Conservation (phyloP, 495 filamentous ascomycete genomes). For the Aspergillus sclerotioniger region DNA sequence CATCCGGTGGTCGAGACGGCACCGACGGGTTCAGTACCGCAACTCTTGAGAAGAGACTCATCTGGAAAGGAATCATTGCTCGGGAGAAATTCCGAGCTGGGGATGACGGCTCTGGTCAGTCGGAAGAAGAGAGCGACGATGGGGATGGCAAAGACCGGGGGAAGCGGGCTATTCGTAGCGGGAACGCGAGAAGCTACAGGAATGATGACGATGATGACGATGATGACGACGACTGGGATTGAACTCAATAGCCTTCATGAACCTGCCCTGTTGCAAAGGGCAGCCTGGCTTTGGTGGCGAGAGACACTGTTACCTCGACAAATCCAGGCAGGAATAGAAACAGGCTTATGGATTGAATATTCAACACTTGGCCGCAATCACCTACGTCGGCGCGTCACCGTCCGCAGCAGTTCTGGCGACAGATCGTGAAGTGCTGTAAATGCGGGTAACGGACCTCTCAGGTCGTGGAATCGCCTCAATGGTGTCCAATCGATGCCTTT, state of each 20-base stretch:
- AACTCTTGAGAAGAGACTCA: conserved; percentile 62
- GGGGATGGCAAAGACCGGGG: conserved; percentile 24
- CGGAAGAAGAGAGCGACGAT: conserved; percentile 35
- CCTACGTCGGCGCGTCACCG: too few relatives aligned
- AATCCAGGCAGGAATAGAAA: not conserved
- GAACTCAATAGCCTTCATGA: conserved; percentile 18
- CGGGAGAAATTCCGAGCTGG: conserved; percentile 48
- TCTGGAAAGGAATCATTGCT: conserved; percentile 58
- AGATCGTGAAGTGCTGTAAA: too few relatives aligned
- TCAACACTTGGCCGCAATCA: too few relatives aligned
- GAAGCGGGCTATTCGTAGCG: conserved; percentile 53
- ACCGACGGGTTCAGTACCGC: conserved; percentile 59
- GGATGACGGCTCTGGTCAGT: conserved; percentile 34
- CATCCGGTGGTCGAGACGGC: conserved; percentile 52
- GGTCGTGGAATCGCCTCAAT: too few relatives aligned
- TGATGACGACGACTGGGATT: conserved; percentile 69
- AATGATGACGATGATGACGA: conserved; percentile 47
- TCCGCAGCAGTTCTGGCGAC: too few relatives aligned
- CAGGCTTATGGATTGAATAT: too few relatives aligned
- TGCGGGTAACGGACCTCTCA: too few relatives aligned
- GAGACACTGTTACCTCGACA: not conserved
- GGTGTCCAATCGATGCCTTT: too few relatives aligned
- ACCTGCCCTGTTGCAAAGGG: not conserved
- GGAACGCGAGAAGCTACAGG: conserved; percentile 20
- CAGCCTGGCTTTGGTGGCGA: not conserved